These are phyloP conservation scores for Ophiobolus disseminans DNA, from an alignment of 2,329 filamentous ascomycete species.

Conservation along the genomic window DNA sequence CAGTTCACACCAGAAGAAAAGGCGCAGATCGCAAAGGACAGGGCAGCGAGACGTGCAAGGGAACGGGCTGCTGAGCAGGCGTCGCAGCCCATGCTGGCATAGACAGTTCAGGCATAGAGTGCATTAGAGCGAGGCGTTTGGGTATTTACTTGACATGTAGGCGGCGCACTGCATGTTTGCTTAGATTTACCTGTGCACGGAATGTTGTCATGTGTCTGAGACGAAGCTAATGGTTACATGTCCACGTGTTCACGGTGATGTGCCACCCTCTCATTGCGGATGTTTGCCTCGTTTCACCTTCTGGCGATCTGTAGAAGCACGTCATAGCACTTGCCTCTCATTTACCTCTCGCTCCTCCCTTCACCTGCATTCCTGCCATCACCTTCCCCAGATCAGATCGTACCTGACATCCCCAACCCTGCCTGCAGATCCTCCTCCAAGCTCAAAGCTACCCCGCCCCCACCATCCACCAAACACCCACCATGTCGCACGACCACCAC, in stretches of 20 bases:
- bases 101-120: slow-evolving; percentile 18
- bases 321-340: slow-evolving; percentile 6
- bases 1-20: slow-evolving; percentile 40
- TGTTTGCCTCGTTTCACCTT: slow-evolving; percentile 1
- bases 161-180: slow-evolving; percentile 4
- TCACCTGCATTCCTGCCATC: slow-evolving; percentile 2
- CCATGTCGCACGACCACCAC: slow-evolving; percentile 68
- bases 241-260: slow-evolving; percentile 28
- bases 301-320: slow-evolving; percentile 3
- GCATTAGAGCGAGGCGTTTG: slow-evolving; percentile 47
- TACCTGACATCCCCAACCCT: too few species aligned
- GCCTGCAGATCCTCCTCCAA: slow-evolving; percentile 5
- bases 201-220: neutral
- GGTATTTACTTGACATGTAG: slow-evolving; percentile 17
- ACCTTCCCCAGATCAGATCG: neutral
- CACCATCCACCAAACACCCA: slow-evolving; percentile 20
- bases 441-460: slow-evolving; percentile 42
- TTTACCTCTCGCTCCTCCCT: neutral
- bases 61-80: slow-evolving; percentile 42
- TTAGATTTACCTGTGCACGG: neutral
- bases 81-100: slow-evolving; percentile 49
- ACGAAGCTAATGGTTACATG: slow-evolving; percentile 9
- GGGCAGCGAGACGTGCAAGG: slow-evolving; percentile 40
- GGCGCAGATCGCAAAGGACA: slow-evolving; percentile 40
- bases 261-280: neutral